phyloP scores from a whole-genome alignment of 169 alveolate genomes.

The Cardiosporidium cionae region DNA sequence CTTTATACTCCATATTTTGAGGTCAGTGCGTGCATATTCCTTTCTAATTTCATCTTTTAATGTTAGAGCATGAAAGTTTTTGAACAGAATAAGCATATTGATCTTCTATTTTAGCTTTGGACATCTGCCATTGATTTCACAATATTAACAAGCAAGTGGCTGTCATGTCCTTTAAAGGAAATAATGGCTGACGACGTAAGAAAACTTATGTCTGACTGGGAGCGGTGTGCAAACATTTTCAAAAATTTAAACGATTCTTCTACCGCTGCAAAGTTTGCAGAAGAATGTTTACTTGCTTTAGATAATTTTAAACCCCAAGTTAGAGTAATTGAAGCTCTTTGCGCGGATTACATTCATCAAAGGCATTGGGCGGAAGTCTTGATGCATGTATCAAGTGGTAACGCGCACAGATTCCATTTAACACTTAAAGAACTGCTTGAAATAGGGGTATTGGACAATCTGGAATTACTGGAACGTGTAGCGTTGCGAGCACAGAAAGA shows the following conservation, averaged over 20 bases:
- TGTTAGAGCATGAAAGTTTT: no score
- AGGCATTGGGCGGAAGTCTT: neutral
- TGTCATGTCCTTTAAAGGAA: neutral
- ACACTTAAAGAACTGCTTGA: constrained; percentile 1
- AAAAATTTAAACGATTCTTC: neutral
- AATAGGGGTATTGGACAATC: constrained; percentile 3
- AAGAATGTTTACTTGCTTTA: neutral
- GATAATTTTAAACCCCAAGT: neutral
- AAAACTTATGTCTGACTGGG: neutral
- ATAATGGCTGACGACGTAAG: neutral
- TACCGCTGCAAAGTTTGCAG: no score
- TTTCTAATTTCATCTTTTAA: no score
- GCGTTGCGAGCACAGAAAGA: constrained; percentile 51
- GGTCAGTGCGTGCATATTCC: no score
- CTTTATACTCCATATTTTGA: no score
- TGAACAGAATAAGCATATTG: no score
- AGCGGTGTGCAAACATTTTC: neutral
- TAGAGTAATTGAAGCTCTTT: neutral
- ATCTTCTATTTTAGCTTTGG: no score
- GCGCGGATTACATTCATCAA: neutral
- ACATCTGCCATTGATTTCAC: neutral
- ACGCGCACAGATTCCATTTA: neutral
- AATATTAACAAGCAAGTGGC: neutral
- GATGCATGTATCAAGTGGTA: neutral
- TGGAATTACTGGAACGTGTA: constrained; percentile 44